A percentile compares a stretch with the other conserved stretches of the same genome.
Evolutionary conservation across 2,329 filamentous ascomycete genomes (phyloP).

Genomic region (Aotearoamyces nothofagi): DNA sequence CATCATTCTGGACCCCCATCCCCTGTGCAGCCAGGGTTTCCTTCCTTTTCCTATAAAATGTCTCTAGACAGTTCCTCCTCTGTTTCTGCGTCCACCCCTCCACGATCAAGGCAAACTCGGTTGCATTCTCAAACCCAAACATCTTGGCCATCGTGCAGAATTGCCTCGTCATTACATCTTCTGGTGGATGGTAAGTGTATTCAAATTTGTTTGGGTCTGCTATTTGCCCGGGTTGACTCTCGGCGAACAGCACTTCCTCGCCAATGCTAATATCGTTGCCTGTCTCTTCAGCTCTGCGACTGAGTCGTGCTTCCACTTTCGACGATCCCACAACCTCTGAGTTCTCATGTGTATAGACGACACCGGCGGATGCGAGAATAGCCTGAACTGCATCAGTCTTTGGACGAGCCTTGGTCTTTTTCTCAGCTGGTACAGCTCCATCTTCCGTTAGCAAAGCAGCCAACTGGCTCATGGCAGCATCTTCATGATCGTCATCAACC

Average conservation of each 20-base stretch:
- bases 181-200: constrained; percentile 41
- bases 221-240: constrained; percentile 23
- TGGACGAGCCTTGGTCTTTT: constrained; percentile 23
- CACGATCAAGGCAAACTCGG: constrained; percentile 78
- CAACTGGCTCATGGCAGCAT: constrained; percentile 58
- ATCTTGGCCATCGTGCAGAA: constrained; percentile 81
- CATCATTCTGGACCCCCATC: background rate
- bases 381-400: constrained; percentile 69
- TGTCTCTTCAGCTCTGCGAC: constrained; percentile 43
- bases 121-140: constrained; percentile 61
- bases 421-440: constrained; percentile 26
- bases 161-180: constrained; percentile 60
- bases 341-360: constrained; percentile 94
- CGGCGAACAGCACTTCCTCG: constrained; percentile 41
- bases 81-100: constrained; percentile 82
- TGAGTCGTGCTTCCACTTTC: constrained; percentile 79
- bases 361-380: constrained; percentile 75
- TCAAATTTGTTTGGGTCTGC: constrained; percentile 11
- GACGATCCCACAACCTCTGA: constrained; percentile 86
- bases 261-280: constrained; percentile 28
- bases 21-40: constrained; percentile 8
- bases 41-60: constrained; percentile 56
- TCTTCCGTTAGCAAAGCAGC: constrained; percentile 40
- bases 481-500: constrained; percentile 31
- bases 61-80: constrained; percentile 60